These are phyloP conservation scores for Lodderomyces beijingensis DNA, from an alignment of 1,139 yeast species.

Conservation along the genomic window DNA sequence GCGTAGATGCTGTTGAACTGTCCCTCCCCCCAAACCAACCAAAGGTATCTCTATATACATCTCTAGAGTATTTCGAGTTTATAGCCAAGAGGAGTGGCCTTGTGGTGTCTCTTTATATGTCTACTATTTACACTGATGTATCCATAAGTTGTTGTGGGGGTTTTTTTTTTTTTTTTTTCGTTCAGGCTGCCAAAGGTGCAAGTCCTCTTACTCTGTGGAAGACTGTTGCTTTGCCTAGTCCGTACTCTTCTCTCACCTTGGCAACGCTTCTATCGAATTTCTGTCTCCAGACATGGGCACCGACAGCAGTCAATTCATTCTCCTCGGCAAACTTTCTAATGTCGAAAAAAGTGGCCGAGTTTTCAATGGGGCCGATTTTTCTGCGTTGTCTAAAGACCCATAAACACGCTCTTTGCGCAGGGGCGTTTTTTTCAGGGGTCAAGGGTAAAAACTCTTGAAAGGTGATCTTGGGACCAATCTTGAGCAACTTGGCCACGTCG, in stretches of 20 bases:
- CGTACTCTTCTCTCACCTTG: conserved; percentile 63
- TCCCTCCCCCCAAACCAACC: too few relatives aligned
- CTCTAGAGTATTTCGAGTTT: too few relatives aligned
- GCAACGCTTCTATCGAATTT: conserved; percentile 74
- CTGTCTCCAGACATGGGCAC: conserved; percentile 92
- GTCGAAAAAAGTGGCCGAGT: conserved; percentile 41
- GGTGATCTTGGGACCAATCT: conserved; percentile 35
- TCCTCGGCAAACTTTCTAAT: conserved; percentile 62
- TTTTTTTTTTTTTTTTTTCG: background rate
- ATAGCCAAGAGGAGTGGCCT: too few relatives aligned
- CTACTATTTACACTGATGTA: too few relatives aligned
- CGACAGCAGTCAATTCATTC: conserved; percentile 64
- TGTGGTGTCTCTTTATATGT: too few relatives aligned
- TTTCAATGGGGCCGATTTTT: conserved; percentile 26
- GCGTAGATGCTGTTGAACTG: too few relatives aligned
- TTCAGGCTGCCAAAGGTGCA: too few relatives aligned
- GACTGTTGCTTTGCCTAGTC: conserved; percentile 70
- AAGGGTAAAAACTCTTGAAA: conserved; percentile 75
- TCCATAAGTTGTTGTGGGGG: background rate
- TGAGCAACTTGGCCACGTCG: conserved; percentile 44
- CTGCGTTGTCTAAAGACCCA: conserved; percentile 82
- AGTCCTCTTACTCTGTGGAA: conserved; percentile 52
- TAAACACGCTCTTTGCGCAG: conserved; percentile 75
- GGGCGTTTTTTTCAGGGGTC: conserved; percentile 83
- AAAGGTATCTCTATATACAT: too few relatives aligned